Evolutionary conservation across 441 rosid species (phyloP).

Genomic region (Populus trichocarpa): DNA sequence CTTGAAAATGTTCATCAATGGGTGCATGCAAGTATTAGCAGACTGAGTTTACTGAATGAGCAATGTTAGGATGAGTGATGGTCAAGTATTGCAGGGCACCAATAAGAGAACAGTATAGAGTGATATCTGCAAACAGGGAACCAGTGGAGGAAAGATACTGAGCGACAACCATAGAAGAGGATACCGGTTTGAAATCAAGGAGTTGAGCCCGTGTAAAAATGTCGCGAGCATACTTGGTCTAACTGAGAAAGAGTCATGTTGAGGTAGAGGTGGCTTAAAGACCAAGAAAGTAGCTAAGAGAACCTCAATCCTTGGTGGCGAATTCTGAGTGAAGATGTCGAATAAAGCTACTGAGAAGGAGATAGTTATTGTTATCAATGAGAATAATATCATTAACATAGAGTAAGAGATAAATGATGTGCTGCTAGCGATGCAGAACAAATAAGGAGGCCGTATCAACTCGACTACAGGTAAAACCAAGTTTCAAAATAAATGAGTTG

Average conservation of each 20-base stretch:
- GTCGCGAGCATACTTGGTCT: no score
- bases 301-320: neutral
- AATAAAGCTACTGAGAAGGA: no score
- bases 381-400: slow-evolving; percentile 5
- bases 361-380: neutral
- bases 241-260: no score
- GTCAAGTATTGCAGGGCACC: neutral
- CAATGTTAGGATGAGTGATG: neutral
- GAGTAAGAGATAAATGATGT: neutral
- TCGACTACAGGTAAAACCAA: neutral
- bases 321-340: neutral
- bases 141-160: neutral
- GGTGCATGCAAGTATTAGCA: neutral
- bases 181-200: no score
- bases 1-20: neutral
- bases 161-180: no score
- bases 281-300: neutral
- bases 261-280: no score
- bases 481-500: no score
- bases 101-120: neutral
- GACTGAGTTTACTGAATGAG: no score
- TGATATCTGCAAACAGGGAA: neutral
- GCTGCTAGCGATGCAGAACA: neutral
- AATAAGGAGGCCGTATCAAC: neutral
- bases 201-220: no score